Percentiles rank a stretch among this genome's conserved stretches.
Evolutionary conservation across 148 eudicot species (phyloP).

Genomic region (Rhododendron griersonianum): DNA sequence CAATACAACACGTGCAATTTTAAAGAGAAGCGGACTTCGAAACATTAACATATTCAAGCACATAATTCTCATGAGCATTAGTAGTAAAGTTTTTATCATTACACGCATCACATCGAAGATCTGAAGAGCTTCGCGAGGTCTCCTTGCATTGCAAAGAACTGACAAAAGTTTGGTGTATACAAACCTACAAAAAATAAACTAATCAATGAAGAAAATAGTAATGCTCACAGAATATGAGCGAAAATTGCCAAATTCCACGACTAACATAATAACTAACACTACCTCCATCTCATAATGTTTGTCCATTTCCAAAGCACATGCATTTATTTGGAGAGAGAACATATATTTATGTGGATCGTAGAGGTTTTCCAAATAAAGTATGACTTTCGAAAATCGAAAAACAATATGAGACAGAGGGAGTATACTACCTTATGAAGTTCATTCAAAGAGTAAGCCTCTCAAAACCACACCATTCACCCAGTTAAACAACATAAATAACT

Average conservation of each 20-base stretch:
- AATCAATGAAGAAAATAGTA: neutral
- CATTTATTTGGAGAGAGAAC: neutral
- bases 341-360: neutral
- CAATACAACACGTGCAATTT: conserved; percentile 8
- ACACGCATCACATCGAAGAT: conserved; percentile 82
- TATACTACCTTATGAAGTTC: neutral
- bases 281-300: neutral
- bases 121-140: conserved; percentile 75
- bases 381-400: neutral
- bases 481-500: neutral
- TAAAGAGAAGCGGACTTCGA: neutral
- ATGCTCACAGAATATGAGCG: neutral
- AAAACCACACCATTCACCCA: neutral
- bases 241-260: neutral
- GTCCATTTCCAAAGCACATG: neutral
- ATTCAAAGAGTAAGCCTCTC: neutral
- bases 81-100: conserved; percentile 24
- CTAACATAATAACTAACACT: neutral
- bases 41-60: conserved; percentile 2
- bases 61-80: neutral
- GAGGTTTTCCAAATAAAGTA: neutral
- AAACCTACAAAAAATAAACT: conserved; percentile 45
- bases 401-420: neutral
- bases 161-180: conserved; percentile 89
- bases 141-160: conserved; percentile 80